Conservation (phyloP, 1,284 basidiomycete species). For the Fomes fomentarius region DNA sequence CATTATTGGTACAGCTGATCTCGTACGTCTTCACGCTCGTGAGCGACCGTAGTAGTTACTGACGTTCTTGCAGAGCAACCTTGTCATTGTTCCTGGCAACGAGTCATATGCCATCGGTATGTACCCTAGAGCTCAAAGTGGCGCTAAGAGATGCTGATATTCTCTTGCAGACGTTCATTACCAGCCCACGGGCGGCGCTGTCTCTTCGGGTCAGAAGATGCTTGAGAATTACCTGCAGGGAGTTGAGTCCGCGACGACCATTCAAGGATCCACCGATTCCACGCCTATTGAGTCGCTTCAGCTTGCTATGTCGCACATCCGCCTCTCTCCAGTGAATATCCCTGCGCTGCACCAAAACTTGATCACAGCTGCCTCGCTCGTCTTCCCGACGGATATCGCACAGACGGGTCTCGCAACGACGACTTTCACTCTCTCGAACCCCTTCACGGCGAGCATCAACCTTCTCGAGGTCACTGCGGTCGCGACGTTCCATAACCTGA, state of each 20-base stretch:
- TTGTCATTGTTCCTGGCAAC: conserved; percentile 61
- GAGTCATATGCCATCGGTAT: conserved; percentile 55
- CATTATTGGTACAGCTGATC: conserved; percentile 16
- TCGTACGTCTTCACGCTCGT: conserved; percentile 18
- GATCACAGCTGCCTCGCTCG: conserved; percentile 56
- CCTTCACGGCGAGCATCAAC: conserved; percentile 79
- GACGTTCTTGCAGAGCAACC: conserved; percentile 42
- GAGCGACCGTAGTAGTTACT: not conserved
- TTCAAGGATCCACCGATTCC: conserved; percentile 60
- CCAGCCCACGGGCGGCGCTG: conserved; percentile 59
- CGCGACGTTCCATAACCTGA: conserved; percentile 57
- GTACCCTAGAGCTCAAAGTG: conserved; percentile 3
- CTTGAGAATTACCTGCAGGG: conserved; percentile 78
- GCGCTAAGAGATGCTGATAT: not conserved
- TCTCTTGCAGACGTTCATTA: conserved; percentile 60
- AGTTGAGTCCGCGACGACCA: conserved; percentile 58
- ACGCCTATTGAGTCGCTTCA: conserved; percentile 71
- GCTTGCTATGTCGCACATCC: conserved; percentile 65
- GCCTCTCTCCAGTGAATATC: conserved; percentile 63
- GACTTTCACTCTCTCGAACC: conserved; percentile 65
- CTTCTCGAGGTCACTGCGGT: conserved; percentile 59
- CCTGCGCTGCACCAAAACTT: conserved; percentile 70
- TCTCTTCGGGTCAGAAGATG: conserved; percentile 57
- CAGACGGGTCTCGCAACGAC: conserved; percentile 59
- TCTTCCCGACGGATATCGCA: conserved; percentile 62